Evolutionary conservation across 2,329 filamentous ascomycete genomes (phyloP).

Genomic region (Curvularia lunata): DNA sequence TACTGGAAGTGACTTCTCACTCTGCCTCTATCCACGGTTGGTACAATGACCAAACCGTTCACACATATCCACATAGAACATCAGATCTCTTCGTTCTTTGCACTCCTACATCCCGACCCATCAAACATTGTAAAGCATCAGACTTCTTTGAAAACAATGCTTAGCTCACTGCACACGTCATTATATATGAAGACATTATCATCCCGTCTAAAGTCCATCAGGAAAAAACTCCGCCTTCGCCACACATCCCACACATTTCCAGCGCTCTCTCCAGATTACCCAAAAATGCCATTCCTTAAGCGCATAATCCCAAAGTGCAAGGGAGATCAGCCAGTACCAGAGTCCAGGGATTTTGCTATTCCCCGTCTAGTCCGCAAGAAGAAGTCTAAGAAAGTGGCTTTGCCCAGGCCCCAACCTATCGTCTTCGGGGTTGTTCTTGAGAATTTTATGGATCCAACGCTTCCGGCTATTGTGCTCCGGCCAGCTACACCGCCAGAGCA

Average conservation of each 20-base stretch:
- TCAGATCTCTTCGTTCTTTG: neutral
- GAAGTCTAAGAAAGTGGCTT: neutral
- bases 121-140: neutral
- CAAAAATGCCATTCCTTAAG: neutral
- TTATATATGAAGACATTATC: neutral
- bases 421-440: neutral
- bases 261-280: neutral
- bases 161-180: neutral
- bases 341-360: neutral
- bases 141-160: neutral
- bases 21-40: neutral
- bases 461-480: neutral
- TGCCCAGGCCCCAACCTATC: neutral
- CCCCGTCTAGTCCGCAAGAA: neutral
- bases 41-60: neutral
- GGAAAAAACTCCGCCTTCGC: neutral
- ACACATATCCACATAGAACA: neutral
- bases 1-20: neutral
- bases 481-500: neutral
- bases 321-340: neutral
- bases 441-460: neutral
- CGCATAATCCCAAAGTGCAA: neutral
- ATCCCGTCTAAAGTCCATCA: neutral
- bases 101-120: neutral
- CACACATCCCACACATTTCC: neutral